Conservation (phyloP, 1,284 basidiomycete genomes). For the Moesziomyces sp. region DNA sequence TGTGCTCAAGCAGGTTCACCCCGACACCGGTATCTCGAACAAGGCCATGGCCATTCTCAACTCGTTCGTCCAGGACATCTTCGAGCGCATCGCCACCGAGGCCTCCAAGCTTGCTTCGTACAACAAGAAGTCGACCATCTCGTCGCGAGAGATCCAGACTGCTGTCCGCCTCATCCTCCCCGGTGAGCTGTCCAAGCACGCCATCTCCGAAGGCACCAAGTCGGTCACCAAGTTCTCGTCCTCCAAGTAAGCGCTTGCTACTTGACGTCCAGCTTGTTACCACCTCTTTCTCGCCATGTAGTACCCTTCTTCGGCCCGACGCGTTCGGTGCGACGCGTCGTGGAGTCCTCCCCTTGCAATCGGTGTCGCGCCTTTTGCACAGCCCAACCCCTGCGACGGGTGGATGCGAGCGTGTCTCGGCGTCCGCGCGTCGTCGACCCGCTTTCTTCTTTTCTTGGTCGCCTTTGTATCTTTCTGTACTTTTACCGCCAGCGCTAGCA, state of each 20-base stretch:
- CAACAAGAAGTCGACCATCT: conserved; percentile 69
- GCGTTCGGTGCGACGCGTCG: conserved; percentile 45
- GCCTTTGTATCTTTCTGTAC: conserved; percentile 56
- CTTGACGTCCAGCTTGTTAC: background rate
- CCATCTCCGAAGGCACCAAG: conserved; percentile 84
- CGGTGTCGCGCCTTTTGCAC: background rate
- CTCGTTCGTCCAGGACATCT: conserved; percentile 71
- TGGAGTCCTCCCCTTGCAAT: conserved; percentile 22
- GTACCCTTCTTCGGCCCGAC: conserved; percentile 22
- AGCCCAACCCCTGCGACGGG: too few species aligned
- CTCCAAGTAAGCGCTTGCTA: conserved; percentile 48
- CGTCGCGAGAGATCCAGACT: conserved; percentile 69
- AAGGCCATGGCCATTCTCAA: conserved; percentile 70
- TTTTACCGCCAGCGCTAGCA: conserved; percentile 58
- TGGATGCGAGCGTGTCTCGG: background rate
- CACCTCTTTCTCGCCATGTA: conserved; percentile 1
- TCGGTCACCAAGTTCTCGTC: conserved; percentile 73
- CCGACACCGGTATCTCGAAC: conserved; percentile 70
- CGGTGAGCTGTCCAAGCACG: conserved; percentile 82
- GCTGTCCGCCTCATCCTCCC: conserved; percentile 67
- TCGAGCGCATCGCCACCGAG: conserved; percentile 69
- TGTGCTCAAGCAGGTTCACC: conserved; percentile 74
- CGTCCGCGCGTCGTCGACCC: conserved; percentile 4
- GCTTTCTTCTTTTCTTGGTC: conserved; percentile 35
- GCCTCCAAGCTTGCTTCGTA: conserved; percentile 68